Evolutionary conservation across 257 asterid genomes (phyloP).

Genomic region (Apocynum venetum): DNA sequence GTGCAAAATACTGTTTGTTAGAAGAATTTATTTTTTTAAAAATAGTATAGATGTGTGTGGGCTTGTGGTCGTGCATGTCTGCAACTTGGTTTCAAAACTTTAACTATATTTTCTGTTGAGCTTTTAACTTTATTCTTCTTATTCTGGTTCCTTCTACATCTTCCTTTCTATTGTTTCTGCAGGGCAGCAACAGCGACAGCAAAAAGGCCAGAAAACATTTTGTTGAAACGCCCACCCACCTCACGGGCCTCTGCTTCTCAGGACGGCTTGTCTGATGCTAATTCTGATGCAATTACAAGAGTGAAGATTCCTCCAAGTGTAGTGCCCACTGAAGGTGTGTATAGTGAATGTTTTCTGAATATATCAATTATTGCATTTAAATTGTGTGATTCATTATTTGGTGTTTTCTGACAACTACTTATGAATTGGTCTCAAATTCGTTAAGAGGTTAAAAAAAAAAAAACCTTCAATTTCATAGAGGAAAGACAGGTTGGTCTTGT

Average conservation of each 20-base stretch:
- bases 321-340: conserved; percentile 56
- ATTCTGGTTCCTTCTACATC: conserved; percentile 1
- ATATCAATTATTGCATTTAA: neutral
- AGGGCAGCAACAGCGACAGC: conserved; percentile 38
- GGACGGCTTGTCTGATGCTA: conserved; percentile 56
- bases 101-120: neutral
- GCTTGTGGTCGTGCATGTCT: neutral
- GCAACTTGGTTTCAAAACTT: neutral
- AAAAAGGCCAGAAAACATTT: conserved; percentile 62
- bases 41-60: neutral
- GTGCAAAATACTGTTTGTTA: neutral
- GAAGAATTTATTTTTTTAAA: neutral
- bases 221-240: conserved; percentile 79
- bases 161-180: conserved; percentile 9
- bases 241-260: conserved; percentile 59
- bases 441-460: no score
- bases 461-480: neutral
- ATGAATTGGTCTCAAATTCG: neutral
- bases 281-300: conserved; percentile 41
- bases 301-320: conserved; percentile 39
- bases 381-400: neutral
- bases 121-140: neutral
- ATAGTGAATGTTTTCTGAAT: neutral
- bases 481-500: neutral
- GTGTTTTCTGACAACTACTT: neutral